phyloP scores from a whole-genome alignment of 495 filamentous ascomycete genomes.

The Xylaria cubensis region DNA sequence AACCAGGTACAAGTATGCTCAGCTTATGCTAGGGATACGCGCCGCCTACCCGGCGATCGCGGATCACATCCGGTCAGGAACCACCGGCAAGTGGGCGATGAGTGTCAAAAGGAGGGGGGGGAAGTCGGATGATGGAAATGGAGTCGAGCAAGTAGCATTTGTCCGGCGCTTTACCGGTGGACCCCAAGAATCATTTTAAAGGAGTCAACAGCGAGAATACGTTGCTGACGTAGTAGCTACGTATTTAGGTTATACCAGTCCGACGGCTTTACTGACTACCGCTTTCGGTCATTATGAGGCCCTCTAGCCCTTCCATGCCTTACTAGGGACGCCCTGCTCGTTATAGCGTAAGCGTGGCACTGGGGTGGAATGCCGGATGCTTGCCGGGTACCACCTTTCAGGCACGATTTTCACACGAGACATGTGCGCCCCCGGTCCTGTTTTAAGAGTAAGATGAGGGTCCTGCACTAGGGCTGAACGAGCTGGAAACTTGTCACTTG shows the following conservation, averaged over 20 bases:
- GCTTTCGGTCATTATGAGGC: slow-evolving; percentile 7
- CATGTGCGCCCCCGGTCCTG: slow-evolving; percentile 4
- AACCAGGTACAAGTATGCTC: background rate
- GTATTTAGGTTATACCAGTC: background rate
- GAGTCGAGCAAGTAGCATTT: background rate
- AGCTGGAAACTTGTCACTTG: slow-evolving; percentile 19
- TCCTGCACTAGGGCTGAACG: slow-evolving; percentile 13
- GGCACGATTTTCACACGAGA: background rate
- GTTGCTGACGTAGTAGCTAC: slow-evolving; percentile 13
- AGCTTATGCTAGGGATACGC: slow-evolving; percentile 11
- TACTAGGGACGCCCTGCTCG: slow-evolving; percentile 15
- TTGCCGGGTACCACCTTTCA: slow-evolving; percentile 18
- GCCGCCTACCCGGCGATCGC: slow-evolving; percentile 26
- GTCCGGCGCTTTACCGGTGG: background rate
- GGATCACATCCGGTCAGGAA: slow-evolving; percentile 31
- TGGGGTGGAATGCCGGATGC: slow-evolving; percentile 25
- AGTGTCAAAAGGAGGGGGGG: slow-evolving; percentile 3
- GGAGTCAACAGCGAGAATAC: background rate
- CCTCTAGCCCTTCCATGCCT: slow-evolving; percentile 14
- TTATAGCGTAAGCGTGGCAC: slow-evolving; percentile 16
- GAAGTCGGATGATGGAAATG: slow-evolving; percentile 6
- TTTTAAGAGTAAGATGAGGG: slow-evolving; percentile 8
- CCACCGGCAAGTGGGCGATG: slow-evolving; percentile 20
- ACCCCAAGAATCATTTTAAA: background rate
- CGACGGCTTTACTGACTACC: slow-evolving; percentile 11